Conservation (phyloP, 2,329 filamentous ascomycete species). For the Hortaea werneckii region DNA sequence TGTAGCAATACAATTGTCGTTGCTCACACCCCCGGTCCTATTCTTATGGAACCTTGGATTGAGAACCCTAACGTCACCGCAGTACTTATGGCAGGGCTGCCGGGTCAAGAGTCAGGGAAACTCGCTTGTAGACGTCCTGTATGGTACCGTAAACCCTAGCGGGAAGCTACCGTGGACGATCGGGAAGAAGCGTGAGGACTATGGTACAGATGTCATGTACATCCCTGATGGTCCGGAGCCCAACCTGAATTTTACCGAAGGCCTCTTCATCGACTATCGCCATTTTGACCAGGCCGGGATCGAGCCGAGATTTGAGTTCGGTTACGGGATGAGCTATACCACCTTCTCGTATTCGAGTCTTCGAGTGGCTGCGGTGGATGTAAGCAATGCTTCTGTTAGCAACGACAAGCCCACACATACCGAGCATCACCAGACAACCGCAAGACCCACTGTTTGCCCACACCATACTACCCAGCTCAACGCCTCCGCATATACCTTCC, state of each 20-base stretch:
- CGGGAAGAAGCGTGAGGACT: constrained; percentile 21
- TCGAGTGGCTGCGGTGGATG: no score
- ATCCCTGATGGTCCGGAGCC: not conserved
- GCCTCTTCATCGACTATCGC: constrained; percentile 80
- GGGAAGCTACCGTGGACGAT: constrained; percentile 21
- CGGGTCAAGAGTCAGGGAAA: constrained; percentile 21
- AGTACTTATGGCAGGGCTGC: constrained; percentile 19
- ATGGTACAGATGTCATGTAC: constrained; percentile 15
- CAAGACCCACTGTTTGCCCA: no score
- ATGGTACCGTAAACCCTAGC: constrained; percentile 19
- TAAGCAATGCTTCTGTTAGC: no score
- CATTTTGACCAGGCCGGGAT: constrained; percentile 72
- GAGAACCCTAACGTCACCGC: constrained; percentile 24
- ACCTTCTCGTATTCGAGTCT: constrained; percentile 41
- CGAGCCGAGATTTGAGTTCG: constrained; percentile 73
- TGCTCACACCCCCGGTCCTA: constrained; percentile 31
- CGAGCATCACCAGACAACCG: not conserved
- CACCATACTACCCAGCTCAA: not conserved
- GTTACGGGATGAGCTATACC: constrained; percentile 76
- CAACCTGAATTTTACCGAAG: constrained; percentile 75
- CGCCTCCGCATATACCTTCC: constrained; percentile 1
- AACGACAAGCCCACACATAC: not conserved
- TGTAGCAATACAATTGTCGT: constrained; percentile 46
- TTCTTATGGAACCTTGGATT: constrained; percentile 19
- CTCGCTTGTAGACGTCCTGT: constrained; percentile 19